Evolutionary conservation across 2,329 filamentous ascomycete species (phyloP).

Genomic region (Phyllosticta citrichinensis): DNA sequence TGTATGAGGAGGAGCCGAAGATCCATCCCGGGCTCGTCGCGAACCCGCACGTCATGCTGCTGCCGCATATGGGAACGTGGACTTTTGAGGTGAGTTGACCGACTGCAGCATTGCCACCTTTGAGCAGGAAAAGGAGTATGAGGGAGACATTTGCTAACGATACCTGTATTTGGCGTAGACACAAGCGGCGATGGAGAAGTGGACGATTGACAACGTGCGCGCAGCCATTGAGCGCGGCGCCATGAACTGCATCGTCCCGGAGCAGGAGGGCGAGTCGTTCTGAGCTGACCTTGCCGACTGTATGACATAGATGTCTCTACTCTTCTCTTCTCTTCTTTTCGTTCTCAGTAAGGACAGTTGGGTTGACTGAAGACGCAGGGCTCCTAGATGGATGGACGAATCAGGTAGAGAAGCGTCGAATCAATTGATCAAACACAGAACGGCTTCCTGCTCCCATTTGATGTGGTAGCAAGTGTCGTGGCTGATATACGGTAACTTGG

Average conservation of each 20-base stretch:
- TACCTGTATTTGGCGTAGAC: conserved; percentile 30
- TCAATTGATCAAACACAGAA: too few species aligned
- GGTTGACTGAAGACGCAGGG: too few species aligned
- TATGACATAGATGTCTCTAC: too few species aligned
- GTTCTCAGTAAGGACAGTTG: too few species aligned
- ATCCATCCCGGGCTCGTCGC: conserved; percentile 61
- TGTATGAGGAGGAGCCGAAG: conserved; percentile 72
- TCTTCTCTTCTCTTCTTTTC: too few species aligned
- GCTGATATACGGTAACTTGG: too few species aligned
- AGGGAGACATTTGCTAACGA: background rate
- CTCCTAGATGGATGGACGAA: too few species aligned
- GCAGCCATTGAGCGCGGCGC: conserved; percentile 51
- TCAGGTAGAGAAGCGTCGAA: too few species aligned
- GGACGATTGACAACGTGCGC: conserved; percentile 61
- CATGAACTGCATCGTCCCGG: conserved; percentile 60
- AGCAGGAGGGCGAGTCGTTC: conserved; percentile 47
- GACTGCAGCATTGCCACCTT: too few species aligned
- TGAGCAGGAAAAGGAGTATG: too few species aligned
- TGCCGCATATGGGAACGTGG: conserved; percentile 83
- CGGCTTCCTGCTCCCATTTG: too few species aligned
- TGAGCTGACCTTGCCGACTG: background rate
- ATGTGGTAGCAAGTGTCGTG: too few species aligned
- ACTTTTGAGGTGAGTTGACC: conserved; percentile 48
- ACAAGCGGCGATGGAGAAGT: conserved; percentile 57
- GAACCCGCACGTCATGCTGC: conserved; percentile 62